phyloP scores from a whole-genome alignment of 768 basidiomycete genomes.

The Tephrocybe sp. region DNA sequence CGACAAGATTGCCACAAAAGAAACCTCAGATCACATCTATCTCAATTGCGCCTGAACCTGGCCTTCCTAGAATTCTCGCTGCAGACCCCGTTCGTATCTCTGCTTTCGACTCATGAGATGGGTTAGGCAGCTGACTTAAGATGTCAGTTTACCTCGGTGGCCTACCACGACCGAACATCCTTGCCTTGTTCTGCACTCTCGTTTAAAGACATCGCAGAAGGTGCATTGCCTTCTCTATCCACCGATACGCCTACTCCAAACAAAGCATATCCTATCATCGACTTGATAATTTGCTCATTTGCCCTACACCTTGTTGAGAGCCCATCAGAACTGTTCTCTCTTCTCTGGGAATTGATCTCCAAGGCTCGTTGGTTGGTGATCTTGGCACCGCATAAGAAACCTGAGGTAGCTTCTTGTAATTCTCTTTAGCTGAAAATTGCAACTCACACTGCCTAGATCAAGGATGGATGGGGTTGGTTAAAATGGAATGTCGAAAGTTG shows the following conservation, averaged over 20 bases:
- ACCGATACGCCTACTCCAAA: slow-evolving; percentile 12
- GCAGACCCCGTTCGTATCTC: slow-evolving; percentile 51
- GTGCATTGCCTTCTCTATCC: slow-evolving; percentile 40
- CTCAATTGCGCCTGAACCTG: slow-evolving; percentile 32
- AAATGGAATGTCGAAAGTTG: slow-evolving; percentile 60
- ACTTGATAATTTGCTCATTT: slow-evolving; percentile 74
- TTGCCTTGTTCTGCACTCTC: slow-evolving; percentile 56
- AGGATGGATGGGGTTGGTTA: slow-evolving; percentile 65
- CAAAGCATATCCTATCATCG: slow-evolving; percentile 28
- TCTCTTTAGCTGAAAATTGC: background rate
- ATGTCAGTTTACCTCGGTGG: slow-evolving; percentile 56
- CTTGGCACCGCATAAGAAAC: slow-evolving; percentile 75
- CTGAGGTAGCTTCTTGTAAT: slow-evolving; percentile 47
- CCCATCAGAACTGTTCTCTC: slow-evolving; percentile 59
- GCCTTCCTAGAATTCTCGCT: slow-evolving; percentile 35
- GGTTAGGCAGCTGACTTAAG: background rate
- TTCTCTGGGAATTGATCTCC: slow-evolving; percentile 64
- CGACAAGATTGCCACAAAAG: slow-evolving; percentile 14
- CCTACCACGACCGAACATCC: slow-evolving; percentile 55
- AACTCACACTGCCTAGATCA: slow-evolving; percentile 42
- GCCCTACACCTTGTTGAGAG: slow-evolving; percentile 69
- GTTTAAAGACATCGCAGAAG: slow-evolving; percentile 64
- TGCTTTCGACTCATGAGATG: background rate
- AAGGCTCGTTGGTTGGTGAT: slow-evolving; percentile 67
- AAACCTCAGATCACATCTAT: slow-evolving; percentile 26